Evolutionary conservation across 2,329 filamentous ascomycete genomes (phyloP), one percentile per base, ranked within the genome.

Genomic region (Pyrenophora seminiperda): DNA sequence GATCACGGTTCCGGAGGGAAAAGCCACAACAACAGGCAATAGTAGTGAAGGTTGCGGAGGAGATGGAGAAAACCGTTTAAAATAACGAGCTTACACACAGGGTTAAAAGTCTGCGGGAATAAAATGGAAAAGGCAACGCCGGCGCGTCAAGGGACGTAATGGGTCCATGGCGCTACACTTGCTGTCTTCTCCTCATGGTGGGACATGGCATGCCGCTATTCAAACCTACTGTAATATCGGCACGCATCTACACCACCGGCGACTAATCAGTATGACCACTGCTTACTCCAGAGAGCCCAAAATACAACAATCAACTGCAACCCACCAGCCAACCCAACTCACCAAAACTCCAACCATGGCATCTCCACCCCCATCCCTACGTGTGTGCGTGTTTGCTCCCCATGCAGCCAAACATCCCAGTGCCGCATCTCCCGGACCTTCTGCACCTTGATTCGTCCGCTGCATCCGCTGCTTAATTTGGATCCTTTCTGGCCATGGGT

Each of bases 361-460:
- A 48, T 50, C 31, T 41, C 39, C 38, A 46, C 40, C 14, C 27
- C 32, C 15, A 20, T 20, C 18, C 47, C 51, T 56, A 56, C 56
- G 41, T 52, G 47, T 53, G 47, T 44, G 36, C 56, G 41, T 52
- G 47, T 53, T 47, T 44, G 36, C 44, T 42, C 32, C 46, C 19
- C 17, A 44, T 60, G 53, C 55, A 54, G 34, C 41, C 14, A 34
- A 27, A 18, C 29, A 43, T 34, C 50, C 49, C 48, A 34, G 49
- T 45, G 48, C 50, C 45, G 47, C 51, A 49, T 51, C 51, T 34
- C 42, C n/a, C 11, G 17, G 24, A 41, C n/a, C 39, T 45, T 55
- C 41, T 36, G 14, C 20, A 27, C 15, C 18, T 46, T 20, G 22
- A 59, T 57, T 61, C 54, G 54, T 37, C 43, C 15, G 44, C 17